Base-by-base conservation (phyloP, 2,329 filamentous ascomycete species). In the Dactylonectria macrodidyma region DNA sequence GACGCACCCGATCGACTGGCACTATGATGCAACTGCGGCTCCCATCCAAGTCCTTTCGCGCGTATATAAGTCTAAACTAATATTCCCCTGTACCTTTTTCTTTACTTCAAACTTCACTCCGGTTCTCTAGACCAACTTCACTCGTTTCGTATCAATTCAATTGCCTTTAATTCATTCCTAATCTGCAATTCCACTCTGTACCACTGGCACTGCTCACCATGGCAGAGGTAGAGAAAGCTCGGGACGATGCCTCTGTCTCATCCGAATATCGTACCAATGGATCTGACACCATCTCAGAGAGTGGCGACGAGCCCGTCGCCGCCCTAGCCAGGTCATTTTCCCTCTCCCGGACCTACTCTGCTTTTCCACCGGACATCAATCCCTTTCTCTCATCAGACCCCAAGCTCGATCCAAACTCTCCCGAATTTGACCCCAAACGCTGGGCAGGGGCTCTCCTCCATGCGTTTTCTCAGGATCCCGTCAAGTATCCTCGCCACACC, bases 241-340 rank as follows among this genome's bases (percentile, higher is more conserved):
- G 36, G 48, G 51, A 60, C 4, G 57, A 33, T n/a, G 44, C 12
- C 3, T 44, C 47, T n/a, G 34, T 22, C 30, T 54, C 55, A 10
- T 65, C 41, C 3, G 34, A 59, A 11, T 26, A 33, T 12, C 57
- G 36, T 14, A 33, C 44, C 14, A 55, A 61, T 0, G 67, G 64
- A 38, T 62, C 41, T 22, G 62, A 65, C 1, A 71, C 67, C 14
- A 34, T 60, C 3, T 48, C 63, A n/a, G 65, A 69, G 1, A 52
- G 48, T 10, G 38, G 22, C 10, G n/a, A 59, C 8, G 62, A 62
- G n/a, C 68, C 66, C 1, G 62, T 73, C 33, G 24, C 57, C 2
- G 57, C 60, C 34, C 51, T 74, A 2, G 72, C 70, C 7, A 54
- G 72, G 10, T 65, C 62, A 2, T 73, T 74, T 30, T 74, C 72